Base-by-base conservation (phyloP, 306 rosid genomes). In the Lathyrus oleraceus region DNA sequence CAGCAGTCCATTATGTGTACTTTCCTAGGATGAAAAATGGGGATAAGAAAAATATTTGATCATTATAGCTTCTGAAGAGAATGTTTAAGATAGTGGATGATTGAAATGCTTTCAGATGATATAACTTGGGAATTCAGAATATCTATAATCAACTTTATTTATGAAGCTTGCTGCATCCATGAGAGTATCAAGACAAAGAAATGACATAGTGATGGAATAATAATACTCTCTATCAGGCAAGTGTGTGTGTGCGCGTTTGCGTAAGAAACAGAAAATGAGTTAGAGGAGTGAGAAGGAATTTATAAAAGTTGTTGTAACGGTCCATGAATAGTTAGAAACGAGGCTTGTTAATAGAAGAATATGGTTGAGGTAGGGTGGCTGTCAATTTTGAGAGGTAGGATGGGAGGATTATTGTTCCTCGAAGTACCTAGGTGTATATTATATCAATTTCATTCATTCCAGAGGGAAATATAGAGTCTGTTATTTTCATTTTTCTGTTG, bases 1-100 rank as follows among this genome's bases (percentile, higher is more conserved):
- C 51, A 57, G 19, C 80, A 48, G 60, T 45, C 28, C 58, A 45
- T 71, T 32, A 25, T 72, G 73, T 72, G 73, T 72, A 72, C 69
- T 47, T 68, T 56, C 16, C 59, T 36, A 12, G 36, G 45, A 23
- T 56, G 61, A 70, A 73, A 62, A 57, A 38, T 14, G 25, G 36
- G 58, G 78, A 39, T 8, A 38, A 48, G 56, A 51, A 56, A 63
- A 53, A 61, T 53, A 67, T 60, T 60, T 72, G 58, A 27, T 61
- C 25, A 13, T 19, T 51, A 19, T 51, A 51, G 19, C 56, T 48
- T 48, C 25, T 48, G 25, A 59, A 30, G 48, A 65, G 32, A 62
- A 43, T 39, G 6, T 27, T 23, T 54, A 44, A 72, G 38, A 15
- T 15, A 5, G 25, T 49, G 65, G 78, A 38, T 44, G 62, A 47